Base-by-base conservation (phyloP, 2,329 filamentous ascomycete genomes). In the Tolypocladium amazonense region DNA sequence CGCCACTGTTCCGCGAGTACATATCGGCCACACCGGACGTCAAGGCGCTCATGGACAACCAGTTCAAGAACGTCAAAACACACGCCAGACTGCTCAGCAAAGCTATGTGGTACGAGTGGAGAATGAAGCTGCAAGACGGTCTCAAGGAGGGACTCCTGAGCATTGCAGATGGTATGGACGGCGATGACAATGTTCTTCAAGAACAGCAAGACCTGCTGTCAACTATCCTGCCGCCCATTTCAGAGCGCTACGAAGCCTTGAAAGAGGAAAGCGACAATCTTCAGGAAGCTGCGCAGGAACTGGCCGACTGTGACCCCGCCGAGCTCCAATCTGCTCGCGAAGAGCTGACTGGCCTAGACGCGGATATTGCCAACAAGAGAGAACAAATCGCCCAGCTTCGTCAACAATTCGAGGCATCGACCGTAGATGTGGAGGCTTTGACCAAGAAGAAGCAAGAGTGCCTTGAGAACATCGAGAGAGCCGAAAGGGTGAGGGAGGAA, bases 61-160 rank as follows among this genome's bases (percentile, higher is more conserved):
- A 97, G 70, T 94, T 99, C 79, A 94, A 96, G 73, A 97, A 97
- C 69, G 89, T 96, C 73, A 97, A 97, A 77, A 92, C 91, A 0
- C 89, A 96, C 71, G 91, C 93, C 20, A 85, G 94, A 33, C 81
- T 97, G 18, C 79, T 92, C 57, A 97, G 93, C 76, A 97, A 97
- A 71, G 91, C 90, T 60, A 92, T 94, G 79, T 99, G 94, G 94
- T 99, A 99, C 71, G 89, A 93, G 69, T 99, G 94, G 94, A 88
- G 94, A 47, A 93, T 90, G 81, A 93, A 94, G 68, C 81, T 97
- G 30, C 86, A 92, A 59, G 76, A 87, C 63, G 89, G 90, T 23
- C 81, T 99, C 43, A 92, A 89, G 69, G 87, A 91, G 66, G 92
- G 90, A 4, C 82, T 97, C 3, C 73, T 89, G 59, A 86, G 83